Percentiles rank a stretch among this genome's conserved stretches.
phyloP scores from a whole-genome alignment of 305 asterid genomes.

The Fraxinus ornus region DNA sequence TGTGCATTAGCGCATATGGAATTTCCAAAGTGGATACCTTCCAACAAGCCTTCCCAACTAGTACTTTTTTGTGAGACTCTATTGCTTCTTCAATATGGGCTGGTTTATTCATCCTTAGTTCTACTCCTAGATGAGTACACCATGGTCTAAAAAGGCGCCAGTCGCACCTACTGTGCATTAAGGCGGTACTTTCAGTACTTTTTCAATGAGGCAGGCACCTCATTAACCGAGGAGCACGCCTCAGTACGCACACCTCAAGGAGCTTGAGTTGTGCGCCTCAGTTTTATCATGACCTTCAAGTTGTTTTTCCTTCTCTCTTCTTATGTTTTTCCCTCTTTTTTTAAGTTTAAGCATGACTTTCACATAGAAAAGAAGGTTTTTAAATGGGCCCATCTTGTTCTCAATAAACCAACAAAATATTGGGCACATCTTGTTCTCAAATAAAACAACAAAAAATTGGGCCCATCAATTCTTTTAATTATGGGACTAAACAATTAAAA shows the following conservation, averaged over 20 bases:
- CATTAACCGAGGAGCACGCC: neutral
- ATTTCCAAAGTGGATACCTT: constrained; percentile 7
- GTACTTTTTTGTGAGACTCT: constrained; percentile 14
- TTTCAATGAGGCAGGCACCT: neutral
- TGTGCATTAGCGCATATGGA: neutral
- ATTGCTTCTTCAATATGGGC: constrained; percentile 2
- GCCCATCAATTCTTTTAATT: neutral
- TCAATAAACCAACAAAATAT: neutral
- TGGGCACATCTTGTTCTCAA: neutral
- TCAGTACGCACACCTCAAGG: neutral
- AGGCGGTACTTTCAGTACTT: neutral
- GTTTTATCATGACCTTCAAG: neutral
- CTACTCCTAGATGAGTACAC: neutral
- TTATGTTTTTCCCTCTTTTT: neutral
- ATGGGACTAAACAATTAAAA: neutral
- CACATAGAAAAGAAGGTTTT: neutral
- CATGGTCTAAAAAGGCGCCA: neutral
- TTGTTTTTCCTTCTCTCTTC: neutral
- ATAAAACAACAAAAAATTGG: neutral
- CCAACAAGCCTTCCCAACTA: constrained; percentile 8
- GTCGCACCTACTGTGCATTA: neutral
- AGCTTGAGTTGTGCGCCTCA: neutral
- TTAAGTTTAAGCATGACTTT: neutral
- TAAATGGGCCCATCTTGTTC: neutral
- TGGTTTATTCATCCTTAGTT: neutral